These are phyloP conservation scores for Aegilops sharonensis DNA, from an alignment of 176 grass and related monocot species.

Conservation along the genomic window DNA sequence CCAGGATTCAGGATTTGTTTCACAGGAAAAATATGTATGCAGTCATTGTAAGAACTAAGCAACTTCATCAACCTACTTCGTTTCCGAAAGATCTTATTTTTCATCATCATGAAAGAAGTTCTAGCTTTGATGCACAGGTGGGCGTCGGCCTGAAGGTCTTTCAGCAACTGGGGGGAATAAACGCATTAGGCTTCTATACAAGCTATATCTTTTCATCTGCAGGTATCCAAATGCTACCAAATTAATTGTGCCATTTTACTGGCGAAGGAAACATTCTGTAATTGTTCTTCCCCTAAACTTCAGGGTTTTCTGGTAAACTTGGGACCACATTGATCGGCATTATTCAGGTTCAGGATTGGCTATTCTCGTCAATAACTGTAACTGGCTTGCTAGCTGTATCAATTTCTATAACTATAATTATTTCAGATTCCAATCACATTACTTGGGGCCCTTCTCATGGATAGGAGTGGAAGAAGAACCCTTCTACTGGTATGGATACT, in stretches of 20 bases:
- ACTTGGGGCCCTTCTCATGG: slow-evolving; percentile 69
- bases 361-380: slow-evolving; percentile 6
- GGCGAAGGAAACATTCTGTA: not conserved
- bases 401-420: slow-evolving; percentile 12
- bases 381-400: not conserved
- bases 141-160: slow-evolving; percentile 59
- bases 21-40: slow-evolving; percentile 49
- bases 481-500: slow-evolving; percentile 61
- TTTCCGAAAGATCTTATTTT: not conserved
- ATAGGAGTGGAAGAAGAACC: slow-evolving; percentile 67
- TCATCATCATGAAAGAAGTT: slow-evolving; percentile 3
- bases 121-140: slow-evolving; percentile 42
- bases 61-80: not conserved
- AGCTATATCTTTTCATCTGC: slow-evolving; percentile 53
- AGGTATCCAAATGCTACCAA: slow-evolving; percentile 32
- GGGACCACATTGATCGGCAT: slow-evolving; percentile 57
- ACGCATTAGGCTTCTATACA: slow-evolving; percentile 57
- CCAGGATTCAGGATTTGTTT: slow-evolving; percentile 59
- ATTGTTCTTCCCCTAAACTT: slow-evolving; percentile 19
- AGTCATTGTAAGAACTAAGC: slow-evolving; percentile 53
- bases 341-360: slow-evolving; percentile 45
- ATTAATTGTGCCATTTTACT: not conserved
- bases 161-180: slow-evolving; percentile 68
- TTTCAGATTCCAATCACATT: slow-evolving; percentile 68
- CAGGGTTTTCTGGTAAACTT: slow-evolving; percentile 65